Evolutionary conservation across 1,139 yeast species (phyloP).

Genomic region (Zygosaccharomyces sapae): DNA sequence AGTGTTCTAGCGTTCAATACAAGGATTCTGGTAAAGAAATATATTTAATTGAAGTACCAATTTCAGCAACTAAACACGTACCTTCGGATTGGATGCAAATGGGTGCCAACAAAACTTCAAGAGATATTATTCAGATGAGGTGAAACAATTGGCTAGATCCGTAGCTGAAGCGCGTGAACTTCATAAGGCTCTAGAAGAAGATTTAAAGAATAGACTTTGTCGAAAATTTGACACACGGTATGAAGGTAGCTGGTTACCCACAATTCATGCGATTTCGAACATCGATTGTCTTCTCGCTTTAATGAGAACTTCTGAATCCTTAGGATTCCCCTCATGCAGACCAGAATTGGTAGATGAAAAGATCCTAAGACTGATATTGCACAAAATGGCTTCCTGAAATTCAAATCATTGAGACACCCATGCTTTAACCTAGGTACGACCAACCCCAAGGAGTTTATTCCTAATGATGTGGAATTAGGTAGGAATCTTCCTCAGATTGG

Average conservation of each 20-base stretch:
- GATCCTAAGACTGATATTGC: constrained; percentile 32
- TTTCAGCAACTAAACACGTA: constrained; percentile 54
- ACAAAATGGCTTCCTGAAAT: constrained; percentile 46
- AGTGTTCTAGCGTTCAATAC: constrained; percentile 69
- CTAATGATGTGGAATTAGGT: constrained; percentile 83
- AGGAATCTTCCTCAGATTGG: constrained; percentile 65
- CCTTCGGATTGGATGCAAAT: constrained; percentile 91
- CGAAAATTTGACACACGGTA: constrained; percentile 66
- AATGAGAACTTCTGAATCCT: constrained; percentile 70
- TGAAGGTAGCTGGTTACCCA: constrained; percentile 48
- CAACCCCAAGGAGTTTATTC: constrained; percentile 72
- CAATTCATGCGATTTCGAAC: constrained; percentile 56
- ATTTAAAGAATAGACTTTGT: constrained; percentile 66
- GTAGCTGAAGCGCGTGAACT: constrained; percentile 82
- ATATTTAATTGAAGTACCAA: constrained; percentile 82
- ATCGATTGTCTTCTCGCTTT: constrained; percentile 83
- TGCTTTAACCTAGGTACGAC: constrained; percentile 58
- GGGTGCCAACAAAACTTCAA: constrained; percentile 92
- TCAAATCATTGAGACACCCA: constrained; percentile 85
- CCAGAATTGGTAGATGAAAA: constrained; percentile 63
- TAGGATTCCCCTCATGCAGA: constrained; percentile 81
- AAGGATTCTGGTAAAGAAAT: constrained; percentile 93
- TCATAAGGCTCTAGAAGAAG: constrained; percentile 73
- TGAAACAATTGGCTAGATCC: constrained; percentile 62
- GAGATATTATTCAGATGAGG: constrained; percentile 94